A percentile compares a stretch with the other conserved stretches of the same genome.
phyloP scores from a whole-genome alignment of 2,329 filamentous ascomycete species.

The Teratosphaeria destructans region DNA sequence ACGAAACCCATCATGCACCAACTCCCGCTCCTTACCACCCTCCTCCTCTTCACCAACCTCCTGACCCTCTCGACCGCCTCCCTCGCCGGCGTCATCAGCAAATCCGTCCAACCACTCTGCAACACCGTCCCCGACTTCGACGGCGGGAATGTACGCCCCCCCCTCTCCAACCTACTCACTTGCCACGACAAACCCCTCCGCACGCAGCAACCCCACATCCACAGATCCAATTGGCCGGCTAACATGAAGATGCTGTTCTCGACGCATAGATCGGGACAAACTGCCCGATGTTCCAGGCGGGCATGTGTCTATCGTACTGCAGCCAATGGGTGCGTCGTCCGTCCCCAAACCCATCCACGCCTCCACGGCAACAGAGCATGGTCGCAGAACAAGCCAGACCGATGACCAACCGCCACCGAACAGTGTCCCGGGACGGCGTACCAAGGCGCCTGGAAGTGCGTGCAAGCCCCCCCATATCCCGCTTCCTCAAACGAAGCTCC shows the following conservation, averaged over 20 bases:
- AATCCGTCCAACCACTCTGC: neutral
- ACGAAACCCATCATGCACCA: neutral
- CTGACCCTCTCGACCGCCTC: neutral
- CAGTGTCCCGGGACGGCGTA: too few species aligned
- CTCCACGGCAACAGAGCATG: too few species aligned
- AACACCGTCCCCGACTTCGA: neutral
- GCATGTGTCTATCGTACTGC: too few species aligned
- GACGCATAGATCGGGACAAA: too few species aligned
- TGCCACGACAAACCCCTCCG: neutral
- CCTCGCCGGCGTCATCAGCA: neutral
- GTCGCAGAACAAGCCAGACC: neutral
- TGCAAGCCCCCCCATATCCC: neutral
- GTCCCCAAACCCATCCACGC: too few species aligned
- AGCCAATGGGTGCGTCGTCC: too few species aligned
- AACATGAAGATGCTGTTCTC: too few species aligned
- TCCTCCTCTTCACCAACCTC: neutral
- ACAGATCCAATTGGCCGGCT: too few species aligned
- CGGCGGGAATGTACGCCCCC: neutral
- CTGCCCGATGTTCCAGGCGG: too few species aligned
- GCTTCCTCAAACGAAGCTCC: too few species aligned
- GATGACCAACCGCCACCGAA: too few species aligned
- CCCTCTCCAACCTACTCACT: neutral
- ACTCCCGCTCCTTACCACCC: neutral
- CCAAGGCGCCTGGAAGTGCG: neutral
- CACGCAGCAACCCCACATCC: neutral